These are phyloP conservation scores for Scheffersomyces segobiensis DNA, from an alignment of 1,139 yeast genomes.

Conservation along the genomic window DNA sequence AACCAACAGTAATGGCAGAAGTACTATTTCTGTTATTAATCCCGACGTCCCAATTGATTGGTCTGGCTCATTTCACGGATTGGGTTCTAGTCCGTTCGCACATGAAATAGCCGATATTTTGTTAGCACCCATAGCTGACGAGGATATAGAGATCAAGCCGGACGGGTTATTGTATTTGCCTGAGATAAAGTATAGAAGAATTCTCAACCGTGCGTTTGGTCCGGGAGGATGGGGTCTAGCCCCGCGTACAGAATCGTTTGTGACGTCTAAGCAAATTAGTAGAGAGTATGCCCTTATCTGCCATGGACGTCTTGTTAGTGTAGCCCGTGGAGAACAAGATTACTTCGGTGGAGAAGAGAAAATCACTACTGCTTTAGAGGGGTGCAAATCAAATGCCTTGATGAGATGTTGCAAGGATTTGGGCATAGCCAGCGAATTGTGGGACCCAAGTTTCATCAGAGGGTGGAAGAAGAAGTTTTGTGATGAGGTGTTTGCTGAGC, in stretches of 20 bases:
- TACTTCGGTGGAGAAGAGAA: slow-evolving; percentile 81
- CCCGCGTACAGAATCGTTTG: slow-evolving; percentile 82
- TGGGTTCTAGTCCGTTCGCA: slow-evolving; percentile 76
- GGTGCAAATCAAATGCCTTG: slow-evolving; percentile 93
- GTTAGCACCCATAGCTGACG: slow-evolving; percentile 56
- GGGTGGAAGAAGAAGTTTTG: slow-evolving; percentile 74
- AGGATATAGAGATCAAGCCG: slow-evolving; percentile 90
- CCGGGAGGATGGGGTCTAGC: slow-evolving; percentile 99
- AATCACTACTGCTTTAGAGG: slow-evolving; percentile 94
- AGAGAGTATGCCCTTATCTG: slow-evolving; percentile 89
- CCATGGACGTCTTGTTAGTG: slow-evolving; percentile 83
- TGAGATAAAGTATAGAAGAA: slow-evolving; percentile 90
- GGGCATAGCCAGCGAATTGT: slow-evolving; percentile 93
- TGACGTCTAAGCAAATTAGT: slow-evolving; percentile 64
- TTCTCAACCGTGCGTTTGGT: slow-evolving; percentile 87
- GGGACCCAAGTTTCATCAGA: slow-evolving; percentile 94
- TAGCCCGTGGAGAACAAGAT: slow-evolving; percentile 95
- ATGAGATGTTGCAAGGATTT: slow-evolving; percentile 98
- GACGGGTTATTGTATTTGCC: slow-evolving; percentile 92
- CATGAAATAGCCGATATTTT: slow-evolving; percentile 59
- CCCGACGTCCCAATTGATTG: slow-evolving; percentile 51
- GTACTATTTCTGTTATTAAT: slow-evolving; percentile 3
- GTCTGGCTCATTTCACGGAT: slow-evolving; percentile 79
- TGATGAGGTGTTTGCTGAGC: slow-evolving; percentile 85
- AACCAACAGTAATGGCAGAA: slow-evolving; percentile 1